A percentile compares a stretch with the other conserved stretches of the same genome.
phyloP scores from a whole-genome alignment of 108 stramenopile genomes.

The Skeletonema menzelii region DNA sequence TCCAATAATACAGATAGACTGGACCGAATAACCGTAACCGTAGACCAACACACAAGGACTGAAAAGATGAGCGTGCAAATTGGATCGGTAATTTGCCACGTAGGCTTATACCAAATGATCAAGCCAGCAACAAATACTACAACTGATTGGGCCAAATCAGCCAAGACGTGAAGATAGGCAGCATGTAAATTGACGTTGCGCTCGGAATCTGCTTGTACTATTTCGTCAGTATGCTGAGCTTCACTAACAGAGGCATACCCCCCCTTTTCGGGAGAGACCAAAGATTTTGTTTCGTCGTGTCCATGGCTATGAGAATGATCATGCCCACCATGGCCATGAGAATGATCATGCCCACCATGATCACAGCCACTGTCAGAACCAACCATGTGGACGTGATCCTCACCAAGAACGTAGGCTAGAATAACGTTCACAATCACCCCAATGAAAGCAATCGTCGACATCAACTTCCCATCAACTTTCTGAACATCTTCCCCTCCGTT shows the following conservation, averaged over 20 bases:
- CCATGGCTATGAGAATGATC: constrained; percentile 43
- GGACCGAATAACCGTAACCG: constrained; percentile 65
- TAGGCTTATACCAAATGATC: constrained; percentile 87
- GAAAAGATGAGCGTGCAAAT: constrained; percentile 93
- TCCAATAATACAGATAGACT: constrained; percentile 86
- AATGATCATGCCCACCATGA: constrained; percentile 40
- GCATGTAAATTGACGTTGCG: constrained; percentile 90
- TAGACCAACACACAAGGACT: constrained; percentile 82
- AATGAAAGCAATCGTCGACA: constrained; percentile 84
- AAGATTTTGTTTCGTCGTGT: constrained; percentile 10
- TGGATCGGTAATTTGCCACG: constrained; percentile 88
- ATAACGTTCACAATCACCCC: constrained; percentile 93
- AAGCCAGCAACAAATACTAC: constrained; percentile 91
- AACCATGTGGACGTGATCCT: constrained; percentile 81
- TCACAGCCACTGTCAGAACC: constrained; percentile 31
- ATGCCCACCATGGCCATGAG: constrained; percentile 43
- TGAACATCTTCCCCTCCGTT: constrained; percentile 33
- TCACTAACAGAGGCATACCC: constrained; percentile 9
- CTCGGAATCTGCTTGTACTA: constrained; percentile 9
- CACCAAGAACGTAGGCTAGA: constrained; percentile 81
- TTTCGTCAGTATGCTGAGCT: constrained; percentile 33
- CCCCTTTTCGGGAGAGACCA: constrained; percentile 4
- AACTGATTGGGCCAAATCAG: constrained; percentile 91
- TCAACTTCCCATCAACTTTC: constrained; percentile 87
- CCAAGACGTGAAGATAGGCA: constrained; percentile 93